Evolutionary conservation across 2,329 filamentous ascomycete species (phyloP).

Genomic region (Fusarium irregulare): DNA sequence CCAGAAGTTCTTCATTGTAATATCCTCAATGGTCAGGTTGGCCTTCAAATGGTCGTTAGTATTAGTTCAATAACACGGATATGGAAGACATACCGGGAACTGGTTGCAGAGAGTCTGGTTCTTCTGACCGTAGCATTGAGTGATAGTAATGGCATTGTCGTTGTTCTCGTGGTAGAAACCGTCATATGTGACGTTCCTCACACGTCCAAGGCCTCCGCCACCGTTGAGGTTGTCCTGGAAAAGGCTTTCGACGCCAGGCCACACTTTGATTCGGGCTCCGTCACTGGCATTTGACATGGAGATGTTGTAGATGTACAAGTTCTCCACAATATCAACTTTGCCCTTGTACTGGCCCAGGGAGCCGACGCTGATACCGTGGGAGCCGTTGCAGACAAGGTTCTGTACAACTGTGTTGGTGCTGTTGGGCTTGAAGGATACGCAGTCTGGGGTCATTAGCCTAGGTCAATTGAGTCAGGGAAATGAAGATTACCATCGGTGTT

Average conservation of each 20-base stretch:
- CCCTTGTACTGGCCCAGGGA: slow-evolving; percentile 74
- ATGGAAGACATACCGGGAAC: slow-evolving; percentile 23
- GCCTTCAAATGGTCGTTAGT: slow-evolving; percentile 27
- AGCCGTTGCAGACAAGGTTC: slow-evolving; percentile 74
- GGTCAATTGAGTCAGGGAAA: rapidly evolving
- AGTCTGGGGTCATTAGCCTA: slow-evolving; percentile 46
- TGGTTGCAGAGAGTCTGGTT: slow-evolving; percentile 45
- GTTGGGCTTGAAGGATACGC: slow-evolving; percentile 80
- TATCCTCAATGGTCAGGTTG: slow-evolving; percentile 43
- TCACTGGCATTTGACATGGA: slow-evolving; percentile 70
- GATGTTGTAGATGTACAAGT: slow-evolving; percentile 73
- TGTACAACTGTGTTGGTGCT: slow-evolving; percentile 76
- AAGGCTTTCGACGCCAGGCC: slow-evolving; percentile 62
- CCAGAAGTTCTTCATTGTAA: slow-evolving; percentile 48
- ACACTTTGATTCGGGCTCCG: slow-evolving; percentile 79
- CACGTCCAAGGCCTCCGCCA: slow-evolving; percentile 63
- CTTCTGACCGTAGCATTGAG: slow-evolving; percentile 46
- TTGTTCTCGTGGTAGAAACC: slow-evolving; percentile 68
- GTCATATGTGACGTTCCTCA: slow-evolving; percentile 76
- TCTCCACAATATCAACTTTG: slow-evolving; percentile 74
- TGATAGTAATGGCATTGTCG: slow-evolving; percentile 56
- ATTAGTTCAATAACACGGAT: rapidly evolving
- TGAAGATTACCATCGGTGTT: slow-evolving; percentile 40
- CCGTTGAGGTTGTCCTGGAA: slow-evolving; percentile 66
- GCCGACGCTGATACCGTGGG: slow-evolving; percentile 79